phyloP scores from a whole-genome alignment of 495 filamentous ascomycete species.

The Talaromyces nanjingensis region DNA sequence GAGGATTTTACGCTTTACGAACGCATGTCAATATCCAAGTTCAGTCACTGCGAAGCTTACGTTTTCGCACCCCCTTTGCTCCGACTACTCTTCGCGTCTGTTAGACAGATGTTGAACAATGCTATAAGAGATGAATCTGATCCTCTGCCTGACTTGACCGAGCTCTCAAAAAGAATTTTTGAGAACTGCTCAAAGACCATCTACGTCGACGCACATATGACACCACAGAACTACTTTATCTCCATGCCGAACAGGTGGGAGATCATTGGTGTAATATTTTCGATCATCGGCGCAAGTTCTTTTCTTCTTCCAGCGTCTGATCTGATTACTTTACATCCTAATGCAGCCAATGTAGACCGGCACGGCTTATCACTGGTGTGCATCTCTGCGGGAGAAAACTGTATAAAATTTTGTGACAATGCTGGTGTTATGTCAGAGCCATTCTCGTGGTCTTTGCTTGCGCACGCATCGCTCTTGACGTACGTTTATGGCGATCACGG shows the following conservation, averaged over 20 bases:
- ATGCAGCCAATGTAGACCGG: constrained; percentile 10
- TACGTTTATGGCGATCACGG: constrained; percentile 21
- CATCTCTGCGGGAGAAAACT: constrained; percentile 19
- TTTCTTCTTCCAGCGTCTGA: constrained; percentile 12
- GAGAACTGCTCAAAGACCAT: constrained; percentile 14
- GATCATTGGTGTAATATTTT: constrained; percentile 18
- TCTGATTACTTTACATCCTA: constrained; percentile 2
- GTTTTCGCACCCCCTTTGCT: constrained; percentile 14
- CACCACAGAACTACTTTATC: constrained; percentile 15
- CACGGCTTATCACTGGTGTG: constrained; percentile 11
- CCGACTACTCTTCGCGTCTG: constrained; percentile 12
- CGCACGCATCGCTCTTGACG: constrained; percentile 17
- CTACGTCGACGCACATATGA: constrained; percentile 13
- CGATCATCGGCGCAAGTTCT: constrained; percentile 15
- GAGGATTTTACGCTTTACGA: constrained; percentile 19
- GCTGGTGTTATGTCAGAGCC: constrained; percentile 23
- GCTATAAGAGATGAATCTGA: constrained; percentile 11
- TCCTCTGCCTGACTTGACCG: constrained; percentile 6
- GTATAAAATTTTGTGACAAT: constrained; percentile 23
- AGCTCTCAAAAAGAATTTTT: constrained; percentile 19
- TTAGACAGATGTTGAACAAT: constrained; percentile 13
- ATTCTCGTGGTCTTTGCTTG: constrained; percentile 15
- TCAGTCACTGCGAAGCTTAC: constrained; percentile 17
- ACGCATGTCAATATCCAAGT: constrained; percentile 16
- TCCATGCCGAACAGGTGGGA: constrained; percentile 19